phyloP scores from a whole-genome alignment of 2,329 filamentous ascomycete species.

The Clarireedia homoeocarpa region DNA sequence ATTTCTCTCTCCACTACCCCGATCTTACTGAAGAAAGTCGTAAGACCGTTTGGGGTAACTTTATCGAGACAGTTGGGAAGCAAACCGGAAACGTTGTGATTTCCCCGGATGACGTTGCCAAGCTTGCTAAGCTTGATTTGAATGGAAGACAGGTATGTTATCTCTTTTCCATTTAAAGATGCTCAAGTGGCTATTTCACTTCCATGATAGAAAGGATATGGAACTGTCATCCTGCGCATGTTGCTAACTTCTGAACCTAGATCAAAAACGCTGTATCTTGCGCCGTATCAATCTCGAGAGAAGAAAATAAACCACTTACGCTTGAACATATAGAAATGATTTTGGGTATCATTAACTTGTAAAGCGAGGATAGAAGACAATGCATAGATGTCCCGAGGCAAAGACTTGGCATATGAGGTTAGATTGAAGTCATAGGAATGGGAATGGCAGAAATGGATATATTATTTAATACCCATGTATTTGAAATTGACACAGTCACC shows the following conservation, averaged over 20 bases:
- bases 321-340: slow-evolving; percentile 6
- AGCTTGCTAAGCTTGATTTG: neutral
- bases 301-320: neutral
- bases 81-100: neutral
- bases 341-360: neutral
- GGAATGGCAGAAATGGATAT: too few relatives aligned
- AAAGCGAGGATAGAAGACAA: neutral
- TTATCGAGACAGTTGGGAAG: neutral
- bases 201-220: neutral
- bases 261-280: slow-evolving; percentile 4
- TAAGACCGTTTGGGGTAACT: neutral
- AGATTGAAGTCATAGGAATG: neutral
- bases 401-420: neutral
- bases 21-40: neutral
- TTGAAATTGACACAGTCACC: too few relatives aligned
- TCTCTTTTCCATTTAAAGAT: neutral
- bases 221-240: neutral
- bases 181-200: neutral
- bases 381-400: neutral
- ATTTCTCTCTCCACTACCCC: slow-evolving; percentile 3
- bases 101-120: neutral
- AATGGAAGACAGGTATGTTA: slow-evolving; percentile 1
- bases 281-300: neutral
- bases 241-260: neutral
- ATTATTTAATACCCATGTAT: too few relatives aligned